Evolutionary conservation across 768 basidiomycete genomes (phyloP), one percentile per base, ranked within the genome.

Genomic region (Sporobolomyces phaffii): DNA sequence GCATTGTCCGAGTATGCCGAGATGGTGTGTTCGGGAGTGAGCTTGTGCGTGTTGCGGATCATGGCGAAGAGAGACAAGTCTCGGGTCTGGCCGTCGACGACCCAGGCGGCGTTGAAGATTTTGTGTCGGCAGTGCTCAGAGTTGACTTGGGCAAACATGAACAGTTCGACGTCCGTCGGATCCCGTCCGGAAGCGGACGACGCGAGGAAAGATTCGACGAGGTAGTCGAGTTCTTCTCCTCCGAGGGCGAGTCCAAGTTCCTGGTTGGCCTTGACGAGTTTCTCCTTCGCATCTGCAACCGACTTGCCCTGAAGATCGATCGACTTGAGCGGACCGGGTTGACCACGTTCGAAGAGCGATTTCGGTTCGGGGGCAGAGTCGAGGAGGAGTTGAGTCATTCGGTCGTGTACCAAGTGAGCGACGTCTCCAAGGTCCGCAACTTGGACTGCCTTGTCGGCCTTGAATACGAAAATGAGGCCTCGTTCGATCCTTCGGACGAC

Each of bases 81-180:
- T 73, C 85, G 81, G 15, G 81, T 74, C 44, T 81, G 73, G 3
- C 82, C 87, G 73, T 97, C 88, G 71, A 99, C 84, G 15, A 85
- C 89, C 96, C 96, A 99, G 20, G 88, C 83, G 0, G 96, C 93
- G 76, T 99, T 99, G 82, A 98, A 99, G 73, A 97, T 98, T 80
- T 99, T 99, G 82, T 99, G 96, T 38, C 96, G 84, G 78, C 96
- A 99, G 76, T 98, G 96, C 78, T 99, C 96, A n/a, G 93, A 97
- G 80, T 99, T 99, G 77, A 99, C 94, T 76, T 99, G 96, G 5
- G 96, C 94, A 78, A 98, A 99, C 96, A 98, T 99, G 84, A 99
- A 99, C 11, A 99, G 82, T 77, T 99, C 96, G 5, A 94, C 93
- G 76, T 98, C 96, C 43, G 90, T 96, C 11, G 94, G 96, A 76